These are phyloP conservation scores for Beauveria sp. DNA, from an alignment of 2,329 filamentous ascomycete species.

Conservation along the genomic window DNA sequence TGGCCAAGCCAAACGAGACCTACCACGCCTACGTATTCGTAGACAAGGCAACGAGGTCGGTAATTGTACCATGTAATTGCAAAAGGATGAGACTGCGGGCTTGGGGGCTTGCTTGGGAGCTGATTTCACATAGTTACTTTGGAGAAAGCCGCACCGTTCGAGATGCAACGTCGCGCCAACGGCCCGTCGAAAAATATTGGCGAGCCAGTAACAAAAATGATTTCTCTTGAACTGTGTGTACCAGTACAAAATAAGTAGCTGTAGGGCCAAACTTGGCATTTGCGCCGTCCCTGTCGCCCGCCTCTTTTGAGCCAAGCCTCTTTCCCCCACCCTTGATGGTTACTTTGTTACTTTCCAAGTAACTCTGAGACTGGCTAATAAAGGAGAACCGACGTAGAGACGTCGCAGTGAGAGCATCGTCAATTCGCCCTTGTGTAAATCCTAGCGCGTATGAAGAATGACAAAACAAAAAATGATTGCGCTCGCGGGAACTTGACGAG, in stretches of 20 bases:
- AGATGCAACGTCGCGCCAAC: conserved; percentile 11
- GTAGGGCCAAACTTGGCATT: conserved; percentile 2
- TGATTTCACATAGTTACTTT: neutral
- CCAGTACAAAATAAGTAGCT: neutral
- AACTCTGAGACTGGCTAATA: neutral
- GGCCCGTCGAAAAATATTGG: neutral
- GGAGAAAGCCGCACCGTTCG: neutral
- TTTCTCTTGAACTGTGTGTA: neutral
- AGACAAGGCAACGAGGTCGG: no score
- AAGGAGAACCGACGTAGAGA: neutral
- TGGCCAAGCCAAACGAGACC: neutral
- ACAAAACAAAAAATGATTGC: no score
- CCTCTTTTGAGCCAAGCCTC: conserved; percentile 1
- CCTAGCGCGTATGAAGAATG: no score
- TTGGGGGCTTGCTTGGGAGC: neutral
- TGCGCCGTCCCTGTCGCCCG: neutral
- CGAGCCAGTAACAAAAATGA: neutral
- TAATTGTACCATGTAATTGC: neutral
- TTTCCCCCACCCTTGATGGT: neutral
- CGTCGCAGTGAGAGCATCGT: no score
- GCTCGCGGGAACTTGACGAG: no score
- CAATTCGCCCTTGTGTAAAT: no score
- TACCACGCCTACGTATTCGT: no score
- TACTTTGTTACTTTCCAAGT: neutral
- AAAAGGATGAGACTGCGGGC: neutral